Evolutionary conservation across 805 yeast species (phyloP), one percentile per base, ranked within the genome.

Genomic region (Ogataea degrootiae): DNA sequence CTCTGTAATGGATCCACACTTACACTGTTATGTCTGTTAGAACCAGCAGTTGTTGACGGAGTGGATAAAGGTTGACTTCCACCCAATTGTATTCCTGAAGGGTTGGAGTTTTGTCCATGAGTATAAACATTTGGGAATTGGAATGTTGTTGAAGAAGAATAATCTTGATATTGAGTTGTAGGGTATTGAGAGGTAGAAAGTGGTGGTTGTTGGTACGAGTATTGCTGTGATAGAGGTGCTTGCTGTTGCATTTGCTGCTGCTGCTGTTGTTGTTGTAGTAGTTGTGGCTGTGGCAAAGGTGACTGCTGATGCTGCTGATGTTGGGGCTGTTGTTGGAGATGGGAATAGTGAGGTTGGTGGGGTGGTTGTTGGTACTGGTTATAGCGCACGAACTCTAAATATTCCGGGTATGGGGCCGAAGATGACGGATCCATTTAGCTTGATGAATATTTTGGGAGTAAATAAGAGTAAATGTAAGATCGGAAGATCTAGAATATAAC

Each of bases 331-430:
- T 29, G 45, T 15, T 34, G 39, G 5, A 19, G 37, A 8, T 41
- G 44, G 5, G 31, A 8, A 14, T 33, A 40, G 14, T 22, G 42
- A 17, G 39, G 16, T 2, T 37, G 41, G 4, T 23, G 50, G 7
- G 34, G 42, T 31, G 14, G 42, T 35, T 8, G 48, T 12, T 42
- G 51, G n/a, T 39, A 16, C 42, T 52, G 56, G 42, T 45, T 45
- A 40, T 47, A 52, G 5, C 45, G 42, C 37, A 52, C 41, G 34
- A 50, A 42, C 33, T 53, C 56, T 37, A 39, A 45, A 38, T 50
- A 43, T 23, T 53, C 56, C 17, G 37, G 39, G 37, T 53, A 53
- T 5, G 56, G 50, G 6, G 45, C 16, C 5, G 53, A 44, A 5
- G 42, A 38, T 8, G 51, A 45, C 12, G 48, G 41, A 37, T 49